phyloP scores from a whole-genome alignment of 441 rosid species.

The Erodium texanum region DNA sequence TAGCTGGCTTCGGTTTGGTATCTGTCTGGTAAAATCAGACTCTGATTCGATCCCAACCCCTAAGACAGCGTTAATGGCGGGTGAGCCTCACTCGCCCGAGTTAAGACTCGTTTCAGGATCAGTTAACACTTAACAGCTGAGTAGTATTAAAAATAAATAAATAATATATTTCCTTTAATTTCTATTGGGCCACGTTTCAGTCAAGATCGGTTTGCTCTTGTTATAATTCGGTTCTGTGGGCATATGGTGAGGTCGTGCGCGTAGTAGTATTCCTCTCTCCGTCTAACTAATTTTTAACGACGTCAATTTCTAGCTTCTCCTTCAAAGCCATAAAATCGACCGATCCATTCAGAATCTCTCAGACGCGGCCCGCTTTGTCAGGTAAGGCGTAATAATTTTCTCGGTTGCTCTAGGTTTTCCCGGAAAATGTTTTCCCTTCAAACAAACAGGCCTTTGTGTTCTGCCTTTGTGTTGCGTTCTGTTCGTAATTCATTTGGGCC shows the following conservation, averaged over 20 bases:
- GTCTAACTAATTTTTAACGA: too few relatives aligned
- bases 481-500: too few relatives aligned
- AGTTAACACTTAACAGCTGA: too few relatives aligned
- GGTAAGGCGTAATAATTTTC: not conserved
- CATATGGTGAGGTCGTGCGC: not conserved
- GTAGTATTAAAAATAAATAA: not conserved
- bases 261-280: too few relatives aligned
- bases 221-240: not conserved
- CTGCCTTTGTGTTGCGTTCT: not conserved
- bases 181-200: not conserved
- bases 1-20: not conserved
- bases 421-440: constrained; percentile 1
- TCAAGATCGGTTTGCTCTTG: too few relatives aligned
- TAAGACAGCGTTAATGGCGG: constrained; percentile 1
- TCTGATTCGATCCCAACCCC: not conserved
- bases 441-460: constrained; percentile 2
- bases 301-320: too few relatives aligned
- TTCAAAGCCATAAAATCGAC: not conserved
- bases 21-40: not conserved
- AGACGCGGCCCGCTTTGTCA: not conserved
- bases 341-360: constrained; percentile 1
- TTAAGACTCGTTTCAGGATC: not conserved
- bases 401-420: not conserved
- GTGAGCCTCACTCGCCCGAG: not conserved
- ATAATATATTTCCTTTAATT: too few relatives aligned